These are phyloP conservation scores for Mortierella hygrophila DNA, from an alignment of 192 early-diverging fungal genomes.

Conservation along the genomic window DNA sequence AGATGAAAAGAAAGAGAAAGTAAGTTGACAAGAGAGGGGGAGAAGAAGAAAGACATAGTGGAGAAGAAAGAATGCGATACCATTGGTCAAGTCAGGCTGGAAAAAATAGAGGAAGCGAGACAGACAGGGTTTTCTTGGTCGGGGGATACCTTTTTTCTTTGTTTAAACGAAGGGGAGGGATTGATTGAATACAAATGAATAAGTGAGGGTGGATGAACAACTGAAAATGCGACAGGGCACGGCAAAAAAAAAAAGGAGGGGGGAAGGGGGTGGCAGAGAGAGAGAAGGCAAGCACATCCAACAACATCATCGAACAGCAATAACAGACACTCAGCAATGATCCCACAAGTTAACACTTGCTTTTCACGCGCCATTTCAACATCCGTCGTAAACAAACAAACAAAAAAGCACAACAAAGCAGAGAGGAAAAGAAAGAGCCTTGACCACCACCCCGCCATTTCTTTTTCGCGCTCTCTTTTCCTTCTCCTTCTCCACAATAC, in stretches of 20 bases:
- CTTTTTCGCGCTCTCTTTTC: background rate
- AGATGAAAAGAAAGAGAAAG: background rate
- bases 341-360: background rate
- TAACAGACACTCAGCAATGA: background rate
- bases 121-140: background rate
- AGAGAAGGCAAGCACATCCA: too few relatives aligned
- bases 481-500: background rate
- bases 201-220: background rate
- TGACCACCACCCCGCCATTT: background rate
- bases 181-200: too few relatives aligned
- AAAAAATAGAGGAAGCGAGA: background rate
- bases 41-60: background rate
- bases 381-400: background rate
- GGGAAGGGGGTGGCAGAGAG: too few relatives aligned
- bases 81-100: background rate
- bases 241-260: background rate
- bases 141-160: background rate
- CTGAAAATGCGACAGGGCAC: background rate
- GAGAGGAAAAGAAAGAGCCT: background rate
- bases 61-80: background rate
- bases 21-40: background rate
- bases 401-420: background rate
- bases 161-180: background rate
- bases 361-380: background rate
- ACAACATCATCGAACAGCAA: background rate